Conservation (phyloP, 108 stramenopile genomes). For the Skeletonema costatum region DNA sequence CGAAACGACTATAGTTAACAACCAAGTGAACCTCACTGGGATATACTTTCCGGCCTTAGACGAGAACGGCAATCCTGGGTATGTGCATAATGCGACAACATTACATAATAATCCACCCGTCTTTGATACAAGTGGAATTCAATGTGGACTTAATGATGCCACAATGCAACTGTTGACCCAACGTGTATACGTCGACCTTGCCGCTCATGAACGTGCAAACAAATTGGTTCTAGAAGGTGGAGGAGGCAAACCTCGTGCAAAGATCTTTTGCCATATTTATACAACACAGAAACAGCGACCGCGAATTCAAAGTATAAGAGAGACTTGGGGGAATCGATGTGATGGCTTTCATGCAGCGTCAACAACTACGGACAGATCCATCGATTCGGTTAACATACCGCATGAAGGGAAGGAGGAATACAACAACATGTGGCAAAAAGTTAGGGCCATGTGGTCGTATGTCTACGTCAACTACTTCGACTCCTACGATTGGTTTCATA, state of each 20-base stretch:
- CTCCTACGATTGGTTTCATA: constrained; percentile 83
- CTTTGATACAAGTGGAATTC: neutral
- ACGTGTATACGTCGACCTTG: neutral
- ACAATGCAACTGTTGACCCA: neutral
- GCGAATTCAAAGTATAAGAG: constrained; percentile 11
- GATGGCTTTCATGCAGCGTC: constrained; percentile 86
- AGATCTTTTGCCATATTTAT: neutral
- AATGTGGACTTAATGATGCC: neutral
- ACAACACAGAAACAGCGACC: neutral
- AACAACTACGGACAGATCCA: constrained; percentile 48
- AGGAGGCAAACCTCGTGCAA: neutral
- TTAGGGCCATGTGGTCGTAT: constrained; percentile 79
- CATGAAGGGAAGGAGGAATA: constrained; percentile 78
- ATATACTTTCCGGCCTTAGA: constrained; percentile 14
- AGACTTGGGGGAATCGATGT: constrained; percentile 69
- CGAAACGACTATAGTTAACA: neutral
- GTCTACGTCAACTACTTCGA: constrained; percentile 62
- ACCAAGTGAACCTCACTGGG: neutral
- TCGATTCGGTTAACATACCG: constrained; percentile 60
- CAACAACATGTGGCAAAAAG: constrained; percentile 92
- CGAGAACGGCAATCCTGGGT: constrained; percentile 10
- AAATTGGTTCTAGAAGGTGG: neutral
- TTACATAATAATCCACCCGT: neutral
- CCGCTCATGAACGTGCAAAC: neutral
- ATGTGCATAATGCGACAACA: constrained; percentile 1